Percentiles rank a stretch among this genome's conserved stretches.
Conservation (phyloP, 352 stramenopile genomes). For the Globisporangium nunn region DNA sequence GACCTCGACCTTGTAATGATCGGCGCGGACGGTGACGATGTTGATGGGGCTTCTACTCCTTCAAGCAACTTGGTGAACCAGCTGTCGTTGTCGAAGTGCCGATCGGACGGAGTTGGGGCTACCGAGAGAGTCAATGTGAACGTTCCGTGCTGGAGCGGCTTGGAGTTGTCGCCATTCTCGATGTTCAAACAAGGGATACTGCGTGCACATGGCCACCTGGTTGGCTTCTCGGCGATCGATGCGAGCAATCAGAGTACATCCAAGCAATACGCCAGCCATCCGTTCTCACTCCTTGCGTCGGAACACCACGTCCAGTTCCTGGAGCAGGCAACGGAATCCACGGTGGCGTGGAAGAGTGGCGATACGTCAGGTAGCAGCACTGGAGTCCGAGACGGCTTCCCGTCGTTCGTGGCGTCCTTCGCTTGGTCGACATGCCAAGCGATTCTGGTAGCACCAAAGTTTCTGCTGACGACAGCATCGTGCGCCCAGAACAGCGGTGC, state of each 20-base stretch:
- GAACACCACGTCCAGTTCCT: neutral
- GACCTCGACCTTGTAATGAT: neutral
- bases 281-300: constrained; percentile 1
- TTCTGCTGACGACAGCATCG: constrained; percentile 25
- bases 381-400: neutral
- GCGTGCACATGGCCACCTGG: neutral
- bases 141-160: neutral
- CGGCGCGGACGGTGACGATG: neutral
- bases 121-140: neutral
- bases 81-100: neutral
- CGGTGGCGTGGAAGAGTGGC: neutral
- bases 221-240: neutral
- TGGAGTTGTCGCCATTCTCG: neutral
- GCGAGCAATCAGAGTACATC: neutral
- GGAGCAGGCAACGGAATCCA: neutral
- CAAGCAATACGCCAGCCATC: neutral
- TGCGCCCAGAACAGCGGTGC: constrained; percentile 8
- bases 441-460: constrained; percentile 25
- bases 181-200: neutral
- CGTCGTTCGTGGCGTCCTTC: constrained; percentile 7
- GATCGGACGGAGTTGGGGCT: neutral
- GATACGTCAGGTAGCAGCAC: neutral
- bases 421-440: constrained; percentile 14
- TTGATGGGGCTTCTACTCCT: neutral
- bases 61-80: neutral